Evolutionary conservation across 208 protist species (phyloP), one percentile per base, ranked within the genome.

Genomic region (Trypanosoma platydactyli): DNA sequence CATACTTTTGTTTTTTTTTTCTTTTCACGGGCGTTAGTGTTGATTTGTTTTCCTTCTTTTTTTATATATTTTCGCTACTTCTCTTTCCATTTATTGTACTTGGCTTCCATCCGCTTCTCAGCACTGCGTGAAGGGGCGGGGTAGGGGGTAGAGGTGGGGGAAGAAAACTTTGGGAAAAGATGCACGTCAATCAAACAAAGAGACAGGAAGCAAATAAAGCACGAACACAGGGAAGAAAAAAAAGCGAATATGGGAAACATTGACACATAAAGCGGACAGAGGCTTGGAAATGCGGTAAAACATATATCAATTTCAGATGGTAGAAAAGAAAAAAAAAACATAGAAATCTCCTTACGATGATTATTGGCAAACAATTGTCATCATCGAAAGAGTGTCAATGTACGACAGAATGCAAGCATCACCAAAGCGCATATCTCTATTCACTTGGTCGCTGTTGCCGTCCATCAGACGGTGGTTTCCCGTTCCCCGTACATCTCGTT

Each of bases 271-370:
- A n/a, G n/a, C n/a, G n/a, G n/a, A n/a, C n/a, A n/a, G n/a, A n/a
- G n/a, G n/a, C n/a, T n/a, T n/a, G n/a, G n/a, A n/a, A n/a, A n/a
- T n/a, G n/a, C n/a, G n/a, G n/a, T n/a, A n/a, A n/a, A n/a, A n/a
- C n/a, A n/a, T n/a, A n/a, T n/a, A n/a, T n/a, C n/a, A n/a, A n/a
- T n/a, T n/a, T n/a, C n/a, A n/a, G n/a, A n/a, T n/a, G n/a, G n/a
- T n/a, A n/a, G n/a, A 50, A 50, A 50, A 18, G 20, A 50, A 50
- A 50, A 50, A 50, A 50, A 13, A 50, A 25, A 50, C 5, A 50
- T 50, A 50, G 13, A 50, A 25, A 50, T 18, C 13, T 6, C 5
- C 20, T 3, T 25, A 13, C 9, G 33, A 38, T 38, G 33, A 38
- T 38, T 38, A 9, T 38, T 38, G 33, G 9, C 33, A 9, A 38